Conservation (phyloP, 345 rosid species). For the Syzygium aqueum region DNA sequence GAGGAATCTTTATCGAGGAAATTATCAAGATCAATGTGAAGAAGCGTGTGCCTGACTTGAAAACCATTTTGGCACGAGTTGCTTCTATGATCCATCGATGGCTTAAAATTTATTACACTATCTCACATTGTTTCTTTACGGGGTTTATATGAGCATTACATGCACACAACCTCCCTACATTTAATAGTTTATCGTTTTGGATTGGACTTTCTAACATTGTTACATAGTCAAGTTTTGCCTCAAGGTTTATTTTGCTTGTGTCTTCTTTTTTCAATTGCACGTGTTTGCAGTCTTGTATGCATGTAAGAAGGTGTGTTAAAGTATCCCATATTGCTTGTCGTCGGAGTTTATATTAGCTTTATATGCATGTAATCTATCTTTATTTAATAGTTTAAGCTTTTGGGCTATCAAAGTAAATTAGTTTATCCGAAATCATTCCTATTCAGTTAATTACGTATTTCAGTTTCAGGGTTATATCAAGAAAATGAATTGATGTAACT, state of each 20-base stretch:
- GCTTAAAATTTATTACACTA: neutral
- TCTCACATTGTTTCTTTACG: neutral
- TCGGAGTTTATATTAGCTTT: neutral
- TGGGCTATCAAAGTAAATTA: neutral
- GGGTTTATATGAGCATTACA: neutral
- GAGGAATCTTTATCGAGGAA: neutral
- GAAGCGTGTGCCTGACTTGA: neutral
- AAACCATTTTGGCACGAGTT: neutral
- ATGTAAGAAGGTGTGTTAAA: neutral
- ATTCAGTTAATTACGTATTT: neutral
- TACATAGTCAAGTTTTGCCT: neutral
- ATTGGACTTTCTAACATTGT: neutral
- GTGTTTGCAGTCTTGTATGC: neutral
- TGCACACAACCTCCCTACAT: neutral
- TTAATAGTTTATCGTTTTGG: neutral
- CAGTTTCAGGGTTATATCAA: neutral
- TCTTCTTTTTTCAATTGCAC: neutral
- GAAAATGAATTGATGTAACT: neutral
- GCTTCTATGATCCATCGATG: neutral
- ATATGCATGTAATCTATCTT: neutral
- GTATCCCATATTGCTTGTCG: neutral
- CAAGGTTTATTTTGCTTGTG: neutral
- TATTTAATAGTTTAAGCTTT: neutral
- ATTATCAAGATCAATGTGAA: neutral
- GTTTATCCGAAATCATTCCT: neutral